phyloP scores from a whole-genome alignment of 2,329 filamentous ascomycete species.

The Aspergillus texensis region DNA sequence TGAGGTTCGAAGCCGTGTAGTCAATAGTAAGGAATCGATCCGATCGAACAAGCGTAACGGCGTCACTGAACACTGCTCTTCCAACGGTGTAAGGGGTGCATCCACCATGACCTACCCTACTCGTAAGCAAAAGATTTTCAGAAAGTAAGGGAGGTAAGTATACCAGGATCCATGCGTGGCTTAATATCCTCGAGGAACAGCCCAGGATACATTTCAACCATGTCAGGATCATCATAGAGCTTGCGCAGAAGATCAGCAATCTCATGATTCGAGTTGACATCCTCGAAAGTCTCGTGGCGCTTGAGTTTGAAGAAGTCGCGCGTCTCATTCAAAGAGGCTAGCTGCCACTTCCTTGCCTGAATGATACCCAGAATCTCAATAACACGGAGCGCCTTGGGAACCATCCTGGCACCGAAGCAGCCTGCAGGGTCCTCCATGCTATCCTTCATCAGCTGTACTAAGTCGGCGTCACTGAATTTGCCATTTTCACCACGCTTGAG shows the following conservation, averaged over 20 bases:
- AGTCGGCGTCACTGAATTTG: conserved; percentile 67
- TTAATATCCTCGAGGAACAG: conserved; percentile 54
- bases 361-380: conserved; percentile 80
- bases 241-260: conserved; percentile 59
- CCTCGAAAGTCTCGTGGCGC: conserved; percentile 58
- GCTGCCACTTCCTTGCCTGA: conserved; percentile 70
- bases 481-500: conserved; percentile 64
- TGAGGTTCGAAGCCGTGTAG: conserved; percentile 40
- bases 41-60: conserved; percentile 45
- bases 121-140: background rate
- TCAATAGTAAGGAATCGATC: conserved; percentile 47
- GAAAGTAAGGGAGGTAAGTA: background rate
- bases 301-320: conserved; percentile 64
- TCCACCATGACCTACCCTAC: conserved; percentile 29
- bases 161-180: conserved; percentile 38
- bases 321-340: conserved; percentile 56
- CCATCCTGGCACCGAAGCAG: conserved; percentile 70
- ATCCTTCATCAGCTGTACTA: conserved; percentile 66
- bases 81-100: conserved; percentile 43
- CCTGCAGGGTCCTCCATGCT: conserved; percentile 59
- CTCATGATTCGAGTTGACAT: conserved; percentile 61
- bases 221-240: conserved; percentile 65
- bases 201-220: conserved; percentile 71
- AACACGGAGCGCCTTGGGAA: conserved; percentile 71
- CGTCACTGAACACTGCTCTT: conserved; percentile 47